A percentile compares a stretch with the other conserved stretches of the same genome.
phyloP scores from a whole-genome alignment of 148 eudicot species.

The Mesembryanthemum crystallinum region DNA sequence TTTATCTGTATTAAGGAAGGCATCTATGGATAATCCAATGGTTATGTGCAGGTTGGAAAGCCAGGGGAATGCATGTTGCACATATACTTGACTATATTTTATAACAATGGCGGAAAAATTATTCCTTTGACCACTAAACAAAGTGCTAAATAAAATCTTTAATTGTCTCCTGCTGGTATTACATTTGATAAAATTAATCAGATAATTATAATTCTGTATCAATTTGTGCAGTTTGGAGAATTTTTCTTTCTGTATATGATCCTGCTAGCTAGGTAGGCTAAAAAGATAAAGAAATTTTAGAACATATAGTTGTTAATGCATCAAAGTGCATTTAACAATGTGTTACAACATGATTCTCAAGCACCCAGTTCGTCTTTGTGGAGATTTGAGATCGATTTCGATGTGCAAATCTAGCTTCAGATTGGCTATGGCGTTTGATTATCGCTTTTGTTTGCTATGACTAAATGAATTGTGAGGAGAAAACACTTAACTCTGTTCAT shows the following conservation, averaged over 20 bases:
- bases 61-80: slow-evolving; percentile 6
- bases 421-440: not conserved
- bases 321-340: slow-evolving; percentile 9
- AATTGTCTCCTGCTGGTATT: slow-evolving; percentile 24
- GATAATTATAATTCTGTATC: slow-evolving; percentile 14
- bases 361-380: slow-evolving; percentile 10
- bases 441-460: no score
- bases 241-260: not conserved
- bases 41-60: slow-evolving; percentile 11
- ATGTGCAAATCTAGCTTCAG: not conserved
- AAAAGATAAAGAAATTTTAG: not conserved
- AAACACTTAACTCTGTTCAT: no score
- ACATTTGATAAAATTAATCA: slow-evolving; percentile 14
- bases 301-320: not conserved
- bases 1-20: slow-evolving; percentile 22
- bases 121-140: slow-evolving; percentile 34
- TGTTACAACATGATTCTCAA: slow-evolving; percentile 4
- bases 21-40: slow-evolving; percentile 17
- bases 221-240: slow-evolving; percentile 1
- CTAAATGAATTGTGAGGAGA: no score
- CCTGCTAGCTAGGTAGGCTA: slow-evolving; percentile 15
- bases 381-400: not conserved
- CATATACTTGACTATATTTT: not conserved
- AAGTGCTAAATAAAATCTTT: slow-evolving; percentile 6
- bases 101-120: not conserved